Evolutionary conservation across 768 basidiomycete species (phyloP), one percentile per base, ranked within the genome.

Genomic region (Lentinula aciculospora): DNA sequence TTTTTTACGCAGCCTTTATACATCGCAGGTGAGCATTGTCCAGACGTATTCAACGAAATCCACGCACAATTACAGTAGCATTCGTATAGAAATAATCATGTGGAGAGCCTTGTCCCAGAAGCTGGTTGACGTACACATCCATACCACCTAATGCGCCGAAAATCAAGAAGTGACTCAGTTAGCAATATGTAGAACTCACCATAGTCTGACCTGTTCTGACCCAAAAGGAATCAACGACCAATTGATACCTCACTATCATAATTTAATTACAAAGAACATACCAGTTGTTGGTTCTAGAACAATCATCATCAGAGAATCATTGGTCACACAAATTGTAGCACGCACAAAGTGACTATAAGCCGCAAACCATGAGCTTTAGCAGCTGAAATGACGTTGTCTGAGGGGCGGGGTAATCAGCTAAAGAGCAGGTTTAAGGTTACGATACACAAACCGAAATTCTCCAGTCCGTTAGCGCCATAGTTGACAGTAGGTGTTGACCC

Each of bases 71-170:
- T 53, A 84, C 74, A 8, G 65, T 66, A 2, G 78, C 61, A 64
- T 84, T 74, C 21, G 83, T 83, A 69, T 85, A 86, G 74, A 86
- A 85, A 13, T 74, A 67, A 65, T 85, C 83, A 62, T 84, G 78
- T 57, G 75, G 64, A 58, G 69, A 56, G 28, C 72, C 67, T 12
- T 74, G 67, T 36, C 70, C 70, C 4, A 76, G 60, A 36, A 86
- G 74, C 63, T 85, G 83, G 19, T 73, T 72, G 50, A 84, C 80
- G 63, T 86, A 86, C 21, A 85, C 81, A 58, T 87, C 84, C 83
- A 87, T 85, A 36, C 84, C 59, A 10, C 19, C 29, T 34, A 36
- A 19, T n/a, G 3, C 15, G 9, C 8, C 13, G 4, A 10, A 12
- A 3, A 9, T 9, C 15, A 8, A n/a, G n/a, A n/a, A n/a, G n/a